These are phyloP conservation scores for Mallotus repandus DNA, from an alignment of 441 rosid species.

Conservation along the genomic window DNA sequence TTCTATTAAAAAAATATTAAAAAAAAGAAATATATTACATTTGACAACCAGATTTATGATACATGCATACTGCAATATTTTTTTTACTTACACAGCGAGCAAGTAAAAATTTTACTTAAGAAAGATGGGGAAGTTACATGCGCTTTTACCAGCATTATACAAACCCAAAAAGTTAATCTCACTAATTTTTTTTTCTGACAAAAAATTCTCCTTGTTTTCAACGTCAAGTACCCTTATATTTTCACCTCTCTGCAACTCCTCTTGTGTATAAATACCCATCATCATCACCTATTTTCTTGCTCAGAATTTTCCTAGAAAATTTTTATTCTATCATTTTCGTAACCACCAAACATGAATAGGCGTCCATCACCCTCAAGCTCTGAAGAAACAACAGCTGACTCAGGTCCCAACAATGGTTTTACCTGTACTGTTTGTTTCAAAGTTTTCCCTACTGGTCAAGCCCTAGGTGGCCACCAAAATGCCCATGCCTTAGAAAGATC, in stretches of 20 bases:
- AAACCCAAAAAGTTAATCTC: background rate
- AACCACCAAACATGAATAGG: background rate
- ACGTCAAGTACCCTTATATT: background rate
- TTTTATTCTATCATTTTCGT: background rate
- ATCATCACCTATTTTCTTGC: background rate
- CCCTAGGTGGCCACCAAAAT: conserved; percentile 26
- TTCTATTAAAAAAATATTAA: too few species aligned
- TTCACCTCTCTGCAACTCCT: background rate
- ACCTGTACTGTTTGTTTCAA: conserved; percentile 19
- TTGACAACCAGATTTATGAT: too few species aligned
- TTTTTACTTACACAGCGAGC: too few species aligned
- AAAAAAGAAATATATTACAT: too few species aligned
- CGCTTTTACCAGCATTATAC: background rate
- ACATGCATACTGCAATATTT: too few species aligned
- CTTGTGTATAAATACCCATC: background rate
- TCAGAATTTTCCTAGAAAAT: background rate
- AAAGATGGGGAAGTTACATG: too few species aligned
- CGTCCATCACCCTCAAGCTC: conserved; percentile 10
- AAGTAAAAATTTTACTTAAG: too few species aligned
- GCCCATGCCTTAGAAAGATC: conserved; percentile 12
- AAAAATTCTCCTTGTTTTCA: conserved; percentile 17
- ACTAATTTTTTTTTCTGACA: background rate
- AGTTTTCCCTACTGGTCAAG: conserved; percentile 11
- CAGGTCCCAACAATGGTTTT: background rate
- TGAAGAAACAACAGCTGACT: background rate